Evolutionary conservation across 345 rosid species (phyloP), one percentile per base, ranked within the genome.

Genomic region (Eucalyptus pauciflora): DNA sequence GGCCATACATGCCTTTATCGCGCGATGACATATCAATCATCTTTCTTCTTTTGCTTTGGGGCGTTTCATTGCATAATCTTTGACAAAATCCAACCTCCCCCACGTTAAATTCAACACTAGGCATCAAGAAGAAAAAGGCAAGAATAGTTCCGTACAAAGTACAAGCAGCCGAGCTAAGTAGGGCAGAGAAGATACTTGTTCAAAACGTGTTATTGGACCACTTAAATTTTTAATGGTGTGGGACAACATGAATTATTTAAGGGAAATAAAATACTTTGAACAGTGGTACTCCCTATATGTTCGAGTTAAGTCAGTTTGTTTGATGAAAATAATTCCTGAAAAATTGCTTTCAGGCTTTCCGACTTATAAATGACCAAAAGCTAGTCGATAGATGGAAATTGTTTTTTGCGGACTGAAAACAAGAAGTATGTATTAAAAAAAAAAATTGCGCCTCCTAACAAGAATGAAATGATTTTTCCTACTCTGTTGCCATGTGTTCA

Each of bases 81-180:
- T 14, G 37, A 14, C 76, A n/a, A 25, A 14, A 64, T n/a, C 76
- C 76, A n/a, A 60, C 69, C 16, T 60, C 15, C 69, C 69, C 69
- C 69, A n/a, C 41, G 20, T n/a, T 4, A 16, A 64, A 64, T 64
- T 64, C 76, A 14, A n/a, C 9, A 7, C 37, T 27, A 10, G 69
- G 17, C 17, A 62, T 27, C 69, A 29, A 62, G 33, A 62, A 27
- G 58, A 56, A 56, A 56, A 64, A n/a, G 76, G 37, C 37, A 14
- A 15, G 5, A 15, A n/a, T 2, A n/a, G n/a, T 64, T 64, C 76
- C 76, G 76, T 64, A 64, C 41, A n/a, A 64, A 64, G 76, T n/a
- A 64, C 76, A 7, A n/a, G 33, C 76, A 24, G 0, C 62, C 27
- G 0, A 24, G 13, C 62, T 10, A 56, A 64, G 20, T n/a, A 14